Evolutionary conservation across 768 basidiomycete species (phyloP), one percentile per base, ranked within the genome.

Genomic region (Sarcodon sp.): DNA sequence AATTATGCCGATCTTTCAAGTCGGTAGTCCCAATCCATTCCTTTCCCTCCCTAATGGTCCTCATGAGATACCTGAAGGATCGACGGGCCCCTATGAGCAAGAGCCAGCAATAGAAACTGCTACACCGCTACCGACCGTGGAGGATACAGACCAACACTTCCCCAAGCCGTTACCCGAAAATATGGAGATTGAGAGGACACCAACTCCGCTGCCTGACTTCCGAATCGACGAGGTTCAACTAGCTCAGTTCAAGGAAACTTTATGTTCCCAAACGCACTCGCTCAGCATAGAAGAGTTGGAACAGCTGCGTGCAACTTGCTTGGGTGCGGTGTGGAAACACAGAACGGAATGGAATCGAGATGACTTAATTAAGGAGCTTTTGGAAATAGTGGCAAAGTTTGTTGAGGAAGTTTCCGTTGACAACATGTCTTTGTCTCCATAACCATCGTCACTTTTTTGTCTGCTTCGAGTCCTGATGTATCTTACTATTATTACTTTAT

Each of bases 281-380:
- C 67, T 97, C 38, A 87, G 71, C 21, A 72, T 97, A 45, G 96
- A 99, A 59, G 80, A 94, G 59, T 74, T 99, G 6, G 96, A 98
- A 60, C 92, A 98, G 63, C 71, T 99, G 6, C 78, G 96, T 5
- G 93, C 96, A 7, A 79, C 75, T 2, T 84, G 80, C 55, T 75
- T 92, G 21, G 78, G 80, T 37, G 69, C 69, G 45, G 72, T 97
- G n/a, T 99, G 93, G 93, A 69, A 77, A 31, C 79, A 77, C 52
- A 67, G 92, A 34, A 66, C 69, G 10, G 83, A 85, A 33, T 99
- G 96, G 96, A 76, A 96, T 58, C 72, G 93, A 43, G 73, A 77
- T 55, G 63, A 58, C 6, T 67, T 93, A 45, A 60, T 94, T 2
- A 59, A 60, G 31, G 79, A 86, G 53, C 62, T 92, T 46, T 53